Conservation (phyloP, 148 eudicot species). For the Cornus controversa region DNA sequence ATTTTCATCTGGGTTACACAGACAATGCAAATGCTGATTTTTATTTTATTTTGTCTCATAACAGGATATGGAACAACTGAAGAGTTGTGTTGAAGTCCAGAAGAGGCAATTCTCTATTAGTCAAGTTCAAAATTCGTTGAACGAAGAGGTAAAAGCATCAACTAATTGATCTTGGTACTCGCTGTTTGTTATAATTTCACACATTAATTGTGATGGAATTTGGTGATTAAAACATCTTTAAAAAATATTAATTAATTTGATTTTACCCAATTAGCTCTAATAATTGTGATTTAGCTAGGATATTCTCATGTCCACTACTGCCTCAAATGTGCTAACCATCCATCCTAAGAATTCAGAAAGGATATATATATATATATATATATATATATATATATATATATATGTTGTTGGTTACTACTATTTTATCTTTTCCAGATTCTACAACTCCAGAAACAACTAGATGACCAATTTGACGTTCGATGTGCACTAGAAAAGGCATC, state of each 20-base stretch:
- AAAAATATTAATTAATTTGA: too few species aligned
- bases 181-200: too few species aligned
- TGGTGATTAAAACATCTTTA: not conserved
- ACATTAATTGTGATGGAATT: not conserved
- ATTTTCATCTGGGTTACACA: too few species aligned
- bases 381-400: not conserved
- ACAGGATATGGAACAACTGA: slow-evolving; percentile 28
- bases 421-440: slow-evolving; percentile 26
- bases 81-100: slow-evolving; percentile 20
- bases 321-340: not conserved
- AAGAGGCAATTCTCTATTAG: slow-evolving; percentile 21
- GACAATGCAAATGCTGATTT: not conserved
- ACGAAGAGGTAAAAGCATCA: slow-evolving; percentile 37
- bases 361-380: too few species aligned
- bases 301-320: not conserved
- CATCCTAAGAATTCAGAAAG: not conserved
- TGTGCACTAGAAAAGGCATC: slow-evolving; percentile 33
- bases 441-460: slow-evolving; percentile 49
- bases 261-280: too few species aligned
- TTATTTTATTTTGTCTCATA: not conserved
- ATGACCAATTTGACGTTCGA: slow-evolving; percentile 31
- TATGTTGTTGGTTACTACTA: not conserved
- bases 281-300: too few species aligned
- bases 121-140: slow-evolving; percentile 34
- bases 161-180: not conserved